Evolutionary conservation across 2,329 filamentous ascomycete genomes (phyloP).

Genomic region (Ophiostoma sp.): DNA sequence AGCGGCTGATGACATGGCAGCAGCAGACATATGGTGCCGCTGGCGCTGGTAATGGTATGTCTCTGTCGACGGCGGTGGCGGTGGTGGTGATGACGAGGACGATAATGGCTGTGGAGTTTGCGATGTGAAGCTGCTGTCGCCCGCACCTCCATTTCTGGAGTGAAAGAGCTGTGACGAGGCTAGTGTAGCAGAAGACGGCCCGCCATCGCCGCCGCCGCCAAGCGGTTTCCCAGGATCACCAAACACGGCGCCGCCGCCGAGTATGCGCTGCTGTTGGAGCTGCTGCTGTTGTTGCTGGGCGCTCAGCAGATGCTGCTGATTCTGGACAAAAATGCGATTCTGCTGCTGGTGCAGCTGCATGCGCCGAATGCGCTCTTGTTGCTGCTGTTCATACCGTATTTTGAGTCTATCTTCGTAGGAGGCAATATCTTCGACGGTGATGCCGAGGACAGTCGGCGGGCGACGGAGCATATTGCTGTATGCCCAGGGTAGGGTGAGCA

Average conservation of each 20-base stretch:
- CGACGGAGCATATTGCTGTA: slow-evolving; percentile 38
- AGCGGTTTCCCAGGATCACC: slow-evolving; percentile 6
- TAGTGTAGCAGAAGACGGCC: background rate
- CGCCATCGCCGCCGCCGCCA: background rate
- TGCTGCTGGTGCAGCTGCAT: slow-evolving; percentile 20
- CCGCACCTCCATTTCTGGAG: background rate
- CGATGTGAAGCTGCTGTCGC: background rate
- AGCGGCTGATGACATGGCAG: slow-evolving; percentile 20
- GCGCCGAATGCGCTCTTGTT: slow-evolving; percentile 18
- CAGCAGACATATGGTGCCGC: slow-evolving; percentile 18
- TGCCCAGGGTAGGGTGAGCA: background rate
- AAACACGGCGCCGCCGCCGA: background rate
- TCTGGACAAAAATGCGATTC: slow-evolving; percentile 6
- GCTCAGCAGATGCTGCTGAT: slow-evolving; percentile 4
- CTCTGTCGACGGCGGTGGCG: slow-evolving; percentile 13
- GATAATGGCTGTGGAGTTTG: background rate
- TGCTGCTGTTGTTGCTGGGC: slow-evolving; percentile 6
- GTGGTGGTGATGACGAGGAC: slow-evolving; percentile 20
- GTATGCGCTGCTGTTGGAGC: slow-evolving; percentile 8
- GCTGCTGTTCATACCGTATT: slow-evolving; percentile 21
- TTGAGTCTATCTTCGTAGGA: slow-evolving; percentile 59
- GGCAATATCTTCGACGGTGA: slow-evolving; percentile 66
- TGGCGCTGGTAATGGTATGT: slow-evolving; percentile 12
- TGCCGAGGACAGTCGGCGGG: slow-evolving; percentile 60
- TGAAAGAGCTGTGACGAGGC: background rate